Evolutionary conservation across 768 basidiomycete genomes (phyloP).

Genomic region (Leccinellum luteum): DNA sequence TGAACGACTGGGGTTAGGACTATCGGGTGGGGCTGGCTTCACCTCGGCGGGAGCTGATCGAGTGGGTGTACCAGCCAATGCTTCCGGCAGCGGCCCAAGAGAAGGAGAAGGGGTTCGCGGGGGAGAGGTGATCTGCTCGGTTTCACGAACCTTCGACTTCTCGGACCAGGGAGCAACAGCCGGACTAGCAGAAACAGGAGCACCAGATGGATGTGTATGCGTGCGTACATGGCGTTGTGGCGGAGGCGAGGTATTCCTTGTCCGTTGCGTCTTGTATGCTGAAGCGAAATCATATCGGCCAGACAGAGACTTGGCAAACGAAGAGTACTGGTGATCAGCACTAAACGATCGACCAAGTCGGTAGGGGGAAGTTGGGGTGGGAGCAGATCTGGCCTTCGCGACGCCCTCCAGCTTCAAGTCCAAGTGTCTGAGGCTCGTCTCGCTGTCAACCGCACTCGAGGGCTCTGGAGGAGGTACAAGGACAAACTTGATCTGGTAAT

Average conservation of each 20-base stretch:
- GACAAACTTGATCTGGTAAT: conserved; percentile 76
- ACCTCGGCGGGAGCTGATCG: conserved; percentile 9
- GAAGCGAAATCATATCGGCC: conserved; percentile 57
- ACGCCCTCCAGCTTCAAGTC: conserved; percentile 67
- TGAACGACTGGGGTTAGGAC: conserved; percentile 9
- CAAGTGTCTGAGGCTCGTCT: conserved; percentile 56
- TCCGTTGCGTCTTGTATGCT: conserved; percentile 44
- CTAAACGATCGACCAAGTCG: conserved; percentile 28
- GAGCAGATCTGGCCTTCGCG: conserved; percentile 34
- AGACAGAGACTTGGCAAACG: conserved; percentile 40
- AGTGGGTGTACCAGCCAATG: conserved; percentile 6
- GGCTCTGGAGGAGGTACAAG: conserved; percentile 21
- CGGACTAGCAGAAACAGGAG: conserved; percentile 34
- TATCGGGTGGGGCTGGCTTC: conserved; percentile 2
- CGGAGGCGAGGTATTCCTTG: conserved; percentile 5
- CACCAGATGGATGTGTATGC: conserved; percentile 46
- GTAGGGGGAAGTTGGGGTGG: conserved; percentile 9
- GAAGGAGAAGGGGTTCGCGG: conserved; percentile 10
- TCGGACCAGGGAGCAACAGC: conserved; percentile 42
- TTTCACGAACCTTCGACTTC: conserved; percentile 1
- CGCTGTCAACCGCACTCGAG: conserved; percentile 35
- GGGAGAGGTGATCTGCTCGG: neutral
- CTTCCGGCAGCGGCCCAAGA: conserved; percentile 24
- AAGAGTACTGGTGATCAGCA: conserved; percentile 19
- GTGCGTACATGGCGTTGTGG: conserved; percentile 36